Base-by-base conservation (phyloP, 352 stramenopile species). In the Pythium pyrilobum region DNA sequence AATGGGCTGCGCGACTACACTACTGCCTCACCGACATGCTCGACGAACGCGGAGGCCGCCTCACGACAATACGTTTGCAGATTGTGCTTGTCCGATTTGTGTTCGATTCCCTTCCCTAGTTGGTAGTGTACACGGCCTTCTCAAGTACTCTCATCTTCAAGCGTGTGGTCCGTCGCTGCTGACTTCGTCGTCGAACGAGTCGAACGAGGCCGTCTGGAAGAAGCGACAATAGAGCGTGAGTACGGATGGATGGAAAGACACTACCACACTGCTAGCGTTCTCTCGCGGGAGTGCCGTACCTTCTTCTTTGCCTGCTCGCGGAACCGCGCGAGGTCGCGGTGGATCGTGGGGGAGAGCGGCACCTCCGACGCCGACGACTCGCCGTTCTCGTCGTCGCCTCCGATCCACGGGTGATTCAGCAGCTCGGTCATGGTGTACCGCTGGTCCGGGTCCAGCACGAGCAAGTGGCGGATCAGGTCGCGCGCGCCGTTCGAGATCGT, bases 381-480 rank as follows among this genome's bases (percentile, higher is more conserved):
- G 20, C 37, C 41, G 52, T 55, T 4, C 41, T 51, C 20, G 41
- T 56, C 46, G 4, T 47, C 36, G 16, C 44, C 21, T 39, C 25
- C 71, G 53, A 95, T 73, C 82, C 85, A 93, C 32, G 75, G 79
- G 40, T 95, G 82, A 7, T 57, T 43, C 5, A 93, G 61, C 25
- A 93, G 54, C n/a, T 95, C 54, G 8, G 55, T 46, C 74, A 91
- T 91, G 8, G 61, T 76, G 59, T 84, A 93, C 11, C 82, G 70
- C 8, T 72, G 25, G 4, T 73, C 66, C 0, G 82, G 83, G 27
- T 93, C 75, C 7, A 92, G 66, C 31, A 92, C 81, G 13, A 95
- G 66, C 36, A 95, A 60, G 44, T 93, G 77, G 4, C 68, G 52
- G 29, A 95, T 81, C 0, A 95, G 56, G 38, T 93, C 85, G 25